These are phyloP conservation scores for Dispira simplex DNA, from an alignment of 192 early-diverging fungal species.

Conservation along the genomic window DNA sequence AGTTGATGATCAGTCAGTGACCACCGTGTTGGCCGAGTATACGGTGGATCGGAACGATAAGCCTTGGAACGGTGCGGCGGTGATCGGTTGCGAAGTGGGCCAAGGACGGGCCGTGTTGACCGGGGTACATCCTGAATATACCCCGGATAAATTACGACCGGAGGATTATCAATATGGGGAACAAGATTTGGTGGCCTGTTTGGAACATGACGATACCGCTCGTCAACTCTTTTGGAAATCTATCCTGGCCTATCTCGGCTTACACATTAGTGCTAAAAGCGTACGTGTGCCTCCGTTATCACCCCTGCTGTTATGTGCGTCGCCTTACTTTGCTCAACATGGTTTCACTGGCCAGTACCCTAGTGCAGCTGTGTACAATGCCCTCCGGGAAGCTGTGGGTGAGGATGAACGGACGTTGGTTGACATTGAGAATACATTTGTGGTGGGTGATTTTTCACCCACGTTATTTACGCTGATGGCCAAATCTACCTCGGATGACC, in stretches of 20 bases:
- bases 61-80: constrained; percentile 29
- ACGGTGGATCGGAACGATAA: constrained; percentile 7
- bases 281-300: constrained; percentile 10
- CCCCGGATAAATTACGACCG: constrained; percentile 34
- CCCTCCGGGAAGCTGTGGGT: neutral
- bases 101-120: constrained; percentile 50
- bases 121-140: constrained; percentile 77
- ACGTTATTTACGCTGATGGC: constrained; percentile 6
- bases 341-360: neutral
- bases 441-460: constrained; percentile 4
- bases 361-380: neutral
- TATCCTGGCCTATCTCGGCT: constrained; percentile 45
- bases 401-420: neutral
- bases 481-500: neutral
- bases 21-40: constrained; percentile 23
- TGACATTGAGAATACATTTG: neutral
- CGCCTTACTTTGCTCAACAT: neutral
- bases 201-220: constrained; percentile 29
- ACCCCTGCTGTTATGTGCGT: neutral
- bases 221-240: constrained; percentile 38
- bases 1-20: constrained; percentile 3
- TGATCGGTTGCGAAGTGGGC: constrained; percentile 53
- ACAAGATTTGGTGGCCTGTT: constrained; percentile 22
- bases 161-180: constrained; percentile 31
- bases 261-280: constrained; percentile 27